phyloP scores from a whole-genome alignment of 2,329 filamentous ascomycete species.

The Monilinia aucupariae region DNA sequence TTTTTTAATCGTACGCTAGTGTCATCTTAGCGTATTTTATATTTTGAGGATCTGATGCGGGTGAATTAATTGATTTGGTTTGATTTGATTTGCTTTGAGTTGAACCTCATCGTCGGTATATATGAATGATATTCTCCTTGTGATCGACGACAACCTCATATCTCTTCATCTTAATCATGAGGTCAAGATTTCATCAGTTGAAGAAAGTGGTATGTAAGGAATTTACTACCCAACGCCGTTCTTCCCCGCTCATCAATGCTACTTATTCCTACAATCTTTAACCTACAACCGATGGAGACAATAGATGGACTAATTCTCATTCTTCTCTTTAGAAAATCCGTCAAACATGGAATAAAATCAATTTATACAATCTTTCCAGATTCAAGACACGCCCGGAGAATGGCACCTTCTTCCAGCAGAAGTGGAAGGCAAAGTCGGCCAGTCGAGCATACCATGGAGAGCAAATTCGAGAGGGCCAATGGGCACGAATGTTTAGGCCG shows the following conservation, averaged over 20 bases:
- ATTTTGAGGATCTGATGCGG: not conserved
- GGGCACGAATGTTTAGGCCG: slow-evolving; percentile 86
- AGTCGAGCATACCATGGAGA: slow-evolving; percentile 90
- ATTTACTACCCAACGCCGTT: not conserved
- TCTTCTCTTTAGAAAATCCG: slow-evolving; percentile 66
- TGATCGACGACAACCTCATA: slow-evolving; percentile 5
- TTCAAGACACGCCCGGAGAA: slow-evolving; percentile 41
- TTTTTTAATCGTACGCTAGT: slow-evolving; percentile 1
- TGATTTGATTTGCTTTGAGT: no score
- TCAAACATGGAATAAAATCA: slow-evolving; percentile 96
- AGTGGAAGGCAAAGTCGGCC: slow-evolving; percentile 85
- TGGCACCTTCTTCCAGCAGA: slow-evolving; percentile 92
- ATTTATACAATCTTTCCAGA: slow-evolving; percentile 79
- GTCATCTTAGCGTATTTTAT: slow-evolving; percentile 5
- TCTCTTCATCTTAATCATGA: slow-evolving; percentile 13
- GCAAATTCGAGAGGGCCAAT: slow-evolving; percentile 86
- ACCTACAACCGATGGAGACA: not conserved
- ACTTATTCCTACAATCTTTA: not conserved
- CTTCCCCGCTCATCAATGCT: not conserved
- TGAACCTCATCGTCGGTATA: slow-evolving; percentile 4
- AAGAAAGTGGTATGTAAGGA: slow-evolving; percentile 15
- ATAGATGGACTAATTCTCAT: not conserved
- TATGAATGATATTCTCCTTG: not conserved
- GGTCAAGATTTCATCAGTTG: slow-evolving; percentile 16
- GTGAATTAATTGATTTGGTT: no score